Conservation (phyloP, 2,329 filamentous ascomycete species). For the Zasmidium angulare region DNA sequence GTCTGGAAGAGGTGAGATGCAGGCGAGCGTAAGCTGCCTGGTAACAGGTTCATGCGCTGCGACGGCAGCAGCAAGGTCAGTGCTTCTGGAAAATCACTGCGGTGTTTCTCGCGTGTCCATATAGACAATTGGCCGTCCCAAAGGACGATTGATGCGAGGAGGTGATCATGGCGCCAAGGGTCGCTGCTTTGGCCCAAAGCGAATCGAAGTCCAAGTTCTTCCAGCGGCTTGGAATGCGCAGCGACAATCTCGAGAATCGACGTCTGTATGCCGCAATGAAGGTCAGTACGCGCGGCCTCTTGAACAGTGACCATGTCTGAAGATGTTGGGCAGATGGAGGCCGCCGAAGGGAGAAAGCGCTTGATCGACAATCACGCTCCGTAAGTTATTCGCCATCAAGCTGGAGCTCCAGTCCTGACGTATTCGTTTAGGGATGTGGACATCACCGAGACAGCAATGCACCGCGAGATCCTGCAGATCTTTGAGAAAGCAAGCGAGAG, state of each 20-base stretch:
- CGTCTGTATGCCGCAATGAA: slow-evolving; percentile 45
- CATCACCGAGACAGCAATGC: slow-evolving; percentile 49
- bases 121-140: not conserved
- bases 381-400: slow-evolving; percentile 11
- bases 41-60: not conserved
- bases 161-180: slow-evolving; percentile 26
- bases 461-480: slow-evolving; percentile 44
- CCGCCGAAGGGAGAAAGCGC: slow-evolving; percentile 38
- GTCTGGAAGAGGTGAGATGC: not conserved
- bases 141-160: not conserved
- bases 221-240: slow-evolving; percentile 40
- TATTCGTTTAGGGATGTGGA: slow-evolving; percentile 39
- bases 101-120: not conserved
- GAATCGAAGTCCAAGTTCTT: slow-evolving; percentile 47
- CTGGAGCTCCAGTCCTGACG: not conserved
- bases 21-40: not conserved
- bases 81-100: not conserved
- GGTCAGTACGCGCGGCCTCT: slow-evolving; percentile 30
- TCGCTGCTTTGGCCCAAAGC: slow-evolving; percentile 41
- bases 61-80: not conserved
- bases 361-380: slow-evolving; percentile 36
- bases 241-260: slow-evolving; percentile 34
- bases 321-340: slow-evolving; percentile 28
- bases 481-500: slow-evolving; percentile 38
- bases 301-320: not conserved